A percentile compares a stretch with the other conserved stretches of the same genome.
phyloP scores from a whole-genome alignment of 176 grass and related monocot genomes.

The Aegilops tauschii region DNA sequence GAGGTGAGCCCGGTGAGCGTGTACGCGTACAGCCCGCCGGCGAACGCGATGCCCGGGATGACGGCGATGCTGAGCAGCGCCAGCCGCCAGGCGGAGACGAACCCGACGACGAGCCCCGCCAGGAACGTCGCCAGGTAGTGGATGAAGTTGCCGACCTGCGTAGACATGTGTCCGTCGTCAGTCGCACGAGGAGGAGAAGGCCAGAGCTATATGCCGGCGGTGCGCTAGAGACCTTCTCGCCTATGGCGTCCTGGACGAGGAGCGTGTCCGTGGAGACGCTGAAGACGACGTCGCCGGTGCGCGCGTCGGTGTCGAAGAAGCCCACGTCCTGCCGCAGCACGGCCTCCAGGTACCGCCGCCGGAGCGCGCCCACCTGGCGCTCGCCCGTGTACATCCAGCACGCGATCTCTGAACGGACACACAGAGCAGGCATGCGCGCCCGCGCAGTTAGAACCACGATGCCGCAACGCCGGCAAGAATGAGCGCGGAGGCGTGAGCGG shows the following conservation, averaged over 20 bases:
- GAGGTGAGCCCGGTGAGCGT: slow-evolving; percentile 73
- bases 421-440: not conserved
- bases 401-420: slow-evolving; percentile 71
- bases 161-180: not conserved
- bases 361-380: slow-evolving; percentile 75
- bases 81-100: slow-evolving; percentile 80
- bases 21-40: slow-evolving; percentile 78
- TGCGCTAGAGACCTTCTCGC: slow-evolving; percentile 69
- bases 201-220: too few relatives aligned
- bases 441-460: not conserved
- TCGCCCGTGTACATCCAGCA: slow-evolving; percentile 99
- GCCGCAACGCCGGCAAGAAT: not conserved
- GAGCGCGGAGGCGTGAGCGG: not conserved
- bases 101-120: slow-evolving; percentile 77
- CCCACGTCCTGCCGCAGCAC: slow-evolving; percentile 88
- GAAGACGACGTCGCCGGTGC: slow-evolving; percentile 88
- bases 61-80: slow-evolving; percentile 88
- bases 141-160: slow-evolving; percentile 93
- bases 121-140: slow-evolving; percentile 95
- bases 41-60: slow-evolving; percentile 85
- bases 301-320: slow-evolving; percentile 93
- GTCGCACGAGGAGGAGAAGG: too few relatives aligned
- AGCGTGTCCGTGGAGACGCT: slow-evolving; percentile 88
- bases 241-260: slow-evolving; percentile 95
- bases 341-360: slow-evolving; percentile 78